Evolutionary conservation across 2,329 filamentous ascomycete species (phyloP).

Genomic region (Botryotinia globosa): DNA sequence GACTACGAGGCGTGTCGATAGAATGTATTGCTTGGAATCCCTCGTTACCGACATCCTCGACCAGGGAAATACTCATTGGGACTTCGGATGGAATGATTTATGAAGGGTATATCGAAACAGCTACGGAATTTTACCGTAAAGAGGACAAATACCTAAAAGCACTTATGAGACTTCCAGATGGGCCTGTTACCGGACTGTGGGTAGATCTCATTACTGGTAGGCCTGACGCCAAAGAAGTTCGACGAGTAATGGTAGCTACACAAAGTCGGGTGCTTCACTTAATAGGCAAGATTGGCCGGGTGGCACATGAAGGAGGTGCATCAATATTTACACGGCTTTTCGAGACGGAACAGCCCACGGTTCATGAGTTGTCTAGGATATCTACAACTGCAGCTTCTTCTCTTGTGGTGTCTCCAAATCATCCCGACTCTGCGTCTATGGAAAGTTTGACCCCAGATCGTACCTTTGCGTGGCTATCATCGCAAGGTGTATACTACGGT

Average conservation of each 20-base stretch:
- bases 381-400: conserved; percentile 59
- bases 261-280: conserved; percentile 77
- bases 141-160: conserved; percentile 89
- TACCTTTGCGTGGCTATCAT: conserved; percentile 86
- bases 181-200: conserved; percentile 81
- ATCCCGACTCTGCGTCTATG: conserved; percentile 51
- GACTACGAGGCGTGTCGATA: conserved; percentile 81
- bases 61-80: conserved; percentile 87
- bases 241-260: conserved; percentile 78
- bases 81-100: conserved; percentile 93
- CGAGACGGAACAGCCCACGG: conserved; percentile 75
- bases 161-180: conserved; percentile 79
- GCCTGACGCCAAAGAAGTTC: conserved; percentile 58
- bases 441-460: conserved; percentile 63
- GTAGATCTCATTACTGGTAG: conserved; percentile 65
- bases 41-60: conserved; percentile 86
- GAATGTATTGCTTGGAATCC: conserved; percentile 95
- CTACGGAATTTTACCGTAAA: conserved; percentile 89
- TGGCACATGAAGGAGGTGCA: conserved; percentile 72
- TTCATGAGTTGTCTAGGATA: conserved; percentile 67
- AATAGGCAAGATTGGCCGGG: conserved; percentile 70
- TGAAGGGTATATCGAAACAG: conserved; percentile 91
- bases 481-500: conserved; percentile 86
- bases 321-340: conserved; percentile 87
- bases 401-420: conserved; percentile 75